phyloP scores from a whole-genome alignment of 2,329 filamentous ascomycete genomes.

The Phialophora tarda region DNA sequence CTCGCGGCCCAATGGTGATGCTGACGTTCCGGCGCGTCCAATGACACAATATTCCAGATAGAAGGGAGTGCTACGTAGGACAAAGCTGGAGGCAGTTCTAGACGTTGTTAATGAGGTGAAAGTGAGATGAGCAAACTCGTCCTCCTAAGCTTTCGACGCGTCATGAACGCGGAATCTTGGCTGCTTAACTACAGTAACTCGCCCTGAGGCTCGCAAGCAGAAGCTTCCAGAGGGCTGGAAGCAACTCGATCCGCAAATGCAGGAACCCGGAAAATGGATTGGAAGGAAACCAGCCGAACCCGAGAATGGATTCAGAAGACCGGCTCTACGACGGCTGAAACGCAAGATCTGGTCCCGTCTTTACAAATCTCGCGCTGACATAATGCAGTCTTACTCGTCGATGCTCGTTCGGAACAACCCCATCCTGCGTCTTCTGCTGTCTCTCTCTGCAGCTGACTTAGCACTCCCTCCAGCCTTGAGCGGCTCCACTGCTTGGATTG shows the following conservation, averaged over 20 bases:
- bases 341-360: neutral
- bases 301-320: constrained; percentile 3
- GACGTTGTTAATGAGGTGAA: neutral
- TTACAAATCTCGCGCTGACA: neutral
- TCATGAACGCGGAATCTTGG: constrained; percentile 5
- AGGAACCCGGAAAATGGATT: neutral
- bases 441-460: constrained; percentile 12
- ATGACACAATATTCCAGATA: neutral
- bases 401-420: constrained; percentile 10
- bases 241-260: neutral
- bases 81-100: neutral
- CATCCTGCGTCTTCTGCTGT: neutral
- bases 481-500: constrained; percentile 5
- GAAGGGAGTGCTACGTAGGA: neutral
- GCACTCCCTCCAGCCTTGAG: constrained; percentile 1
- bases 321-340: neutral
- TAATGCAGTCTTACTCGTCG: no score
- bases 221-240: constrained; percentile 9
- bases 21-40: neutral
- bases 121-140: neutral
- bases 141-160: neutral
- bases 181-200: neutral
- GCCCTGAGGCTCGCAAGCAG: neutral
- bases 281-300: neutral
- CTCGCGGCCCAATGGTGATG: neutral